Base-by-base conservation (phyloP, 352 stramenopile species). In the Phytophthora lateralis region DNA sequence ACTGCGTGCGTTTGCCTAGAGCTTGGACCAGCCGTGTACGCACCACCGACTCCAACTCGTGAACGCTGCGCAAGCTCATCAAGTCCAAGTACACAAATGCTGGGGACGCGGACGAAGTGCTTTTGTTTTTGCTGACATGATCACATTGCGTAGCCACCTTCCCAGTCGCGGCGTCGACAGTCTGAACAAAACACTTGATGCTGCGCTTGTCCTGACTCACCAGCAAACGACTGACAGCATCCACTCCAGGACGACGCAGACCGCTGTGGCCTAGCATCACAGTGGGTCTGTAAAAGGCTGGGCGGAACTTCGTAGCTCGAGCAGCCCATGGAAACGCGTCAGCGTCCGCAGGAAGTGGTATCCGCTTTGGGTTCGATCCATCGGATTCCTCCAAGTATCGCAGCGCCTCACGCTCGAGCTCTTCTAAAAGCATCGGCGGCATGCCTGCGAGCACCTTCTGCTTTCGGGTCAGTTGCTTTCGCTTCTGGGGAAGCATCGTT, bases 161-260 rank as follows among this genome's bases (percentile, higher is more conserved):
- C 24, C 38, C 32, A 6, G 51, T 29, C 15, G 42, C 35, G 6
- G 17, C 52, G 11, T 60, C 43, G 17, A 55, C 17, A 14, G 49
- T 55, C 26, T 79, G 66, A 8, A 90, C 60, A 58, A 78, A 90
- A 37, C 78, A 89, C 66, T 82, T 86, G 55, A 88, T 55, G 35
- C 65, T 85, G 58, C 76, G 78, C 43, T 90, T 90, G 69, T 89
- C 75, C 52, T 90, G 78, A 45, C 66, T 82, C 10, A 89, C 58
- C 35, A 90, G 35, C 34, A 86, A 53, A 8, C 71, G 76, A 35
- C 70, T 89, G 11, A 88, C 53, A 11, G 55, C 63, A 39, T 85
- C 70, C 7, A 89, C 46, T 20, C 66, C 52, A 37, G 64, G 66
- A 10, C 67, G 57, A 69, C 63, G 70, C 42, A 71, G 30, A n/a